Conservation (phyloP, 441 rosid species). For the Metrosideros polymorpha region DNA sequence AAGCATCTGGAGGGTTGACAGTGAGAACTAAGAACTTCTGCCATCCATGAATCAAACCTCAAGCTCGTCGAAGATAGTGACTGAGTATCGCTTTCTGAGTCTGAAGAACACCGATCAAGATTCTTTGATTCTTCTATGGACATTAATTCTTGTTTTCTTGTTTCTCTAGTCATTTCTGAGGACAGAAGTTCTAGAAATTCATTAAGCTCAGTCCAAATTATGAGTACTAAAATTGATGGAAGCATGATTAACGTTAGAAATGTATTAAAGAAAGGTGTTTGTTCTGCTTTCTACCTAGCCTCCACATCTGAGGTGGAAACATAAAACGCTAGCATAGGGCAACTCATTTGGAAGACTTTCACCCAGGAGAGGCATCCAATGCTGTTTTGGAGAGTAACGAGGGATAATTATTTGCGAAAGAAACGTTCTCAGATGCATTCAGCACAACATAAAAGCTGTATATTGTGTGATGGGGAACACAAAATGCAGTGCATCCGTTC, state of each 20-base stretch:
- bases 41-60: background rate
- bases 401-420: background rate
- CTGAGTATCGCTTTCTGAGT: constrained; percentile 33
- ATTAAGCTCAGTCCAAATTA: background rate
- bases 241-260: background rate
- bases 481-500: background rate
- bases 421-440: background rate
- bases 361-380: background rate
- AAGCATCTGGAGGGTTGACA: background rate
- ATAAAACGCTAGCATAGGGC: background rate
- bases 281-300: background rate
- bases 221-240: background rate
- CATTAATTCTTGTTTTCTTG: constrained; percentile 54
- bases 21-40: background rate
- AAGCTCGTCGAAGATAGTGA: background rate
- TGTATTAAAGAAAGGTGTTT: background rate
- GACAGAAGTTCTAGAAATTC: background rate
- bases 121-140: constrained; percentile 42
- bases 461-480: background rate
- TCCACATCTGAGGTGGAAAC: background rate
- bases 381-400: background rate
- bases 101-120: constrained; percentile 35
- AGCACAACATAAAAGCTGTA: background rate
- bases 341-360: background rate
- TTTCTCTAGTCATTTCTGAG: constrained; percentile 43